A percentile compares a stretch with the other conserved stretches of the same genome.
Evolutionary conservation across 2,329 filamentous ascomycete species (phyloP).

Genomic region (Sarocladium oryzae): DNA sequence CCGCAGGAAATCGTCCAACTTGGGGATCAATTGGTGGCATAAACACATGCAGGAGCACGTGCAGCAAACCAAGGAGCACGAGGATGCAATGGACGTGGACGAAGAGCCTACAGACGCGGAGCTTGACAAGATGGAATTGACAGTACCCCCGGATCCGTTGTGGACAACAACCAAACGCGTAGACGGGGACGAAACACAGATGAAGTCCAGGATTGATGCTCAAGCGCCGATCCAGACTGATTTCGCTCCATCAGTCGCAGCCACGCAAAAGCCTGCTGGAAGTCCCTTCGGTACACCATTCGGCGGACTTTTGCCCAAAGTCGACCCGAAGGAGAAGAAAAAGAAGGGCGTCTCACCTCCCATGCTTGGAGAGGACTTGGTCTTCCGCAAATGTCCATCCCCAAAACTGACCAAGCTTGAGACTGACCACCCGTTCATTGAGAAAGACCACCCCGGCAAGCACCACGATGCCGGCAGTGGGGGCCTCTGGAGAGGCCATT

Average conservation of each 20-base stretch:
- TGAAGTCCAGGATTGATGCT: background rate
- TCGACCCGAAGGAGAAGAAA: constrained; percentile 36
- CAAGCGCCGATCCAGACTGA: background rate
- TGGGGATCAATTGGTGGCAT: constrained; percentile 66
- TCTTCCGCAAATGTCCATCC: constrained; percentile 74
- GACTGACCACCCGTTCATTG: constrained; percentile 59
- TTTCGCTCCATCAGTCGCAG: background rate
- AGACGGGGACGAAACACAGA: constrained; percentile 17
- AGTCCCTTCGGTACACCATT: constrained; percentile 39
- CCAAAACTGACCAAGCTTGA: constrained; percentile 82
- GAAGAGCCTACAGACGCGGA: constrained; percentile 30
- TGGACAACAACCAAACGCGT: constrained; percentile 32
- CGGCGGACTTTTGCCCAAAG: constrained; percentile 31
- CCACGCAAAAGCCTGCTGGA: constrained; percentile 3
- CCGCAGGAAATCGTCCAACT: constrained; percentile 55
- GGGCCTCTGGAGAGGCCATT: constrained; percentile 71
- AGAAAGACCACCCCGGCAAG: constrained; percentile 38
- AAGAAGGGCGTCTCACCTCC: constrained; percentile 61
- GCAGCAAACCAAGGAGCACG: constrained; percentile 42
- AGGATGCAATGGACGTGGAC: constrained; percentile 20
- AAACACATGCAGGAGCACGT: constrained; percentile 75
- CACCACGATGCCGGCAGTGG: constrained; percentile 50
- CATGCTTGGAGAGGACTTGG: constrained; percentile 78
- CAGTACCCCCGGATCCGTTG: constrained; percentile 32
- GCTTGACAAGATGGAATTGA: constrained; percentile 36